Percentiles rank a stretch among this genome's conserved stretches.
Evolutionary conservation across 2,329 filamentous ascomycete genomes (phyloP).

Genomic region (Fusarium chlamydosporum): DNA sequence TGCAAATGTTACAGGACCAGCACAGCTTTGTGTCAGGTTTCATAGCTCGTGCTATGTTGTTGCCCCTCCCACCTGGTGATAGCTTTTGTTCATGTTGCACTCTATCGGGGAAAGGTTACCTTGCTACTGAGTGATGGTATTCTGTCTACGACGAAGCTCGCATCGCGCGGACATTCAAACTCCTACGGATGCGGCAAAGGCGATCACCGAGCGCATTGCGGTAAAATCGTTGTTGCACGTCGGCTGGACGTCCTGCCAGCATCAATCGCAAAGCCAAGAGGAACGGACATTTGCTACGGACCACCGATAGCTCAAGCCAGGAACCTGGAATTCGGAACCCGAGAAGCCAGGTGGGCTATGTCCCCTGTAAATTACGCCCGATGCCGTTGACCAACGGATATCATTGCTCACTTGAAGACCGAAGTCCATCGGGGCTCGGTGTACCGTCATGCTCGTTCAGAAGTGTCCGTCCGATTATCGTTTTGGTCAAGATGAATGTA

Average conservation of each 20-base stretch:
- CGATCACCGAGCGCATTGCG: neutral
- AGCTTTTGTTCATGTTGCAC: neutral
- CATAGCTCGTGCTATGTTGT: neutral
- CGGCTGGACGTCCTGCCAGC: neutral
- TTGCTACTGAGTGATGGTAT: neutral
- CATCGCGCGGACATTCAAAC: too few species aligned
- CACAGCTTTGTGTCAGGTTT: neutral
- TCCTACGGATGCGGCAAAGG: neutral
- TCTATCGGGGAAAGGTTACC: neutral
- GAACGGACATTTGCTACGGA: neutral
- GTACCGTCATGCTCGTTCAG: neutral
- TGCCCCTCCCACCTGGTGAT: neutral
- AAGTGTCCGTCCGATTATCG: neutral
- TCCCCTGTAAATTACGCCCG: too few species aligned
- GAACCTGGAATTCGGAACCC: neutral
- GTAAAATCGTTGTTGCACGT: neutral
- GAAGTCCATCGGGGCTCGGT: constrained; percentile 8
- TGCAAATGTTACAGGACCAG: neutral
- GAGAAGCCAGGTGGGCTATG: neutral
- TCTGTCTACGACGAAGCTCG: neutral
- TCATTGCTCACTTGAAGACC: neutral
- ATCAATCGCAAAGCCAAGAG: neutral
- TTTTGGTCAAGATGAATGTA: too few species aligned
- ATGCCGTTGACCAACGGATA: neutral
- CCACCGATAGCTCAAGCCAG: neutral